These are phyloP conservation scores for Populus nigra DNA, from an alignment of 345 rosid species.

Conservation along the genomic window DNA sequence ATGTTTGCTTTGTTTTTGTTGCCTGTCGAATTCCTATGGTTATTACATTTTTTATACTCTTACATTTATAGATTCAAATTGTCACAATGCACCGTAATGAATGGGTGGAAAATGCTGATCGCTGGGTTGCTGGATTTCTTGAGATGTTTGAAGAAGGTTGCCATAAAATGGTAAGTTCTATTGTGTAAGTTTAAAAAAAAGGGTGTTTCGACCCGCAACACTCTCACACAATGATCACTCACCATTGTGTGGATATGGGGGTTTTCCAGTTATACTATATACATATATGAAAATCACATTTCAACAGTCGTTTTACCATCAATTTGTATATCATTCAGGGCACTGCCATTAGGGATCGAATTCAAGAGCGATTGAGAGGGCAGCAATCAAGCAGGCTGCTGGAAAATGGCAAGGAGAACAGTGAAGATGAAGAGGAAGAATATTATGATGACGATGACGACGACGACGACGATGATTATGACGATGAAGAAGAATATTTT, in stretches of 20 bases:
- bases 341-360: conserved; percentile 77
- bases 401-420: conserved; percentile 29
- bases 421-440: conserved; percentile 32
- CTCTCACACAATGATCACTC: not conserved
- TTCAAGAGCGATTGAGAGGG: conserved; percentile 68
- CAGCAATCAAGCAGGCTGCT: conserved; percentile 40
- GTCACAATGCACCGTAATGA: conserved; percentile 75
- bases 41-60: not conserved
- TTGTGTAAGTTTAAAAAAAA: not conserved
- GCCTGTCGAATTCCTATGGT: too few relatives aligned
- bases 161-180: conserved; percentile 77
- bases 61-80: conserved; percentile 49
- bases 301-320: not conserved
- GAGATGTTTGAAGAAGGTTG: conserved; percentile 99
- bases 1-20: not conserved
- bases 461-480: not conserved
- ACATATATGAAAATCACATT: not conserved
- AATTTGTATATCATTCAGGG: conserved; percentile 42
- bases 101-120: conserved; percentile 99
- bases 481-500: conserved; percentile 13
- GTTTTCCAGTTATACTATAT: not conserved
- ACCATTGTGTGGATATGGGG: not conserved
- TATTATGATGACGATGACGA: conserved; percentile 18
- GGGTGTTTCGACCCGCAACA: too few relatives aligned
- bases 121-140: conserved; percentile 97